phyloP scores from a whole-genome alignment of 805 yeast species.

The Wickerhamiella hasegawae region DNA sequence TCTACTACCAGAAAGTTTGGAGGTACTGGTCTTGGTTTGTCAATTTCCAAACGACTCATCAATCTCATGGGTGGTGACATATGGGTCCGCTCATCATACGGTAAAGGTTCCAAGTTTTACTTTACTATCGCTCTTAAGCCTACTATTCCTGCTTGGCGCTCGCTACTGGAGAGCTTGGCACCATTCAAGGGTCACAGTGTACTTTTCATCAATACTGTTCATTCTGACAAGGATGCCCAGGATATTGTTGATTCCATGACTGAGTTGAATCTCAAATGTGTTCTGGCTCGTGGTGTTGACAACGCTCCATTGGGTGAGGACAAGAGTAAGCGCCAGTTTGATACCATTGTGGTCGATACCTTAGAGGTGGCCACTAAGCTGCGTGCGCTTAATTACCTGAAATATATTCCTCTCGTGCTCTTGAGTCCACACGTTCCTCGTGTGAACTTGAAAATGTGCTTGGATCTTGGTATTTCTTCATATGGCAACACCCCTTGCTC shows the following conservation, averaged over 20 bases:
- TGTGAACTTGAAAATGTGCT: slow-evolving; percentile 63
- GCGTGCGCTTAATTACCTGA: slow-evolving; percentile 56
- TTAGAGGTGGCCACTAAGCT: slow-evolving; percentile 57
- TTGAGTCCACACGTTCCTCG: slow-evolving; percentile 62
- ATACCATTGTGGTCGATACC: slow-evolving; percentile 69
- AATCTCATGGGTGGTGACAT: slow-evolving; percentile 89
- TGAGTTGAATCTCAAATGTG: slow-evolving; percentile 45
- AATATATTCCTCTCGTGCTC: slow-evolving; percentile 71
- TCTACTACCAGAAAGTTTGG: slow-evolving; percentile 86
- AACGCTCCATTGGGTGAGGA: slow-evolving; percentile 35
- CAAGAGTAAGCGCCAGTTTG: slow-evolving; percentile 34
- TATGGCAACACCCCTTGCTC: slow-evolving; percentile 84
- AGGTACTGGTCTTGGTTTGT: slow-evolving; percentile 81
- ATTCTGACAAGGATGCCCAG: slow-evolving; percentile 33
- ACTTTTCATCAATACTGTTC: slow-evolving; percentile 52
- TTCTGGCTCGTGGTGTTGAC: slow-evolving; percentile 23
- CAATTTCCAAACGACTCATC: slow-evolving; percentile 74
- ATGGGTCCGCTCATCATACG: slow-evolving; percentile 74
- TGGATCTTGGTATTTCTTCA: slow-evolving; percentile 74
- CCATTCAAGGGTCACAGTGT: slow-evolving; percentile 62
- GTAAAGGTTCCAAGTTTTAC: slow-evolving; percentile 68
- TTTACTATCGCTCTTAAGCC: slow-evolving; percentile 71
- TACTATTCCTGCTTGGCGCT: slow-evolving; percentile 41
- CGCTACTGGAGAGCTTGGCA: slow-evolving; percentile 50
- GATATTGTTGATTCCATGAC: slow-evolving; percentile 35